Base-by-base conservation (phyloP, 148 eudicot species). In the Fagopyrum homotropicum region DNA sequence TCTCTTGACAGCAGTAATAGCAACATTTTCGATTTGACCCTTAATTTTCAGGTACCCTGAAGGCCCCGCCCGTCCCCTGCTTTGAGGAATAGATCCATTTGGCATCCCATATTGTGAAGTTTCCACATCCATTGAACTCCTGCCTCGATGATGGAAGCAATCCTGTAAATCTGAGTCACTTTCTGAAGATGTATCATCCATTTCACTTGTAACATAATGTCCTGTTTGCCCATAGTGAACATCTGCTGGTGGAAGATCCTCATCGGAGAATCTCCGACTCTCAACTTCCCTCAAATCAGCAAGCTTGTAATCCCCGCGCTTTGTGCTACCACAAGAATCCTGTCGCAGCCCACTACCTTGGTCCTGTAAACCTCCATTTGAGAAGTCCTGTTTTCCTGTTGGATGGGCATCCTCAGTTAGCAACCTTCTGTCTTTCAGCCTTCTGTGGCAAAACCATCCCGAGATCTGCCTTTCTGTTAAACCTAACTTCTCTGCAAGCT, bases 301-400 rank as follows among this genome's bases (percentile, higher is more conserved):
- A 77, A 84, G 81, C 79, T 60, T 86, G 57, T 85, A 75, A 75
- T 89, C 90, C 55, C 88, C 93, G 85, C 83, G 97, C 80, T 89
- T 92, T 77, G 97, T 95, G 86, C 97, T 95, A 74, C 97, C 93
- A 85, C 97, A 92, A 22, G 98, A 95, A 86, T 95, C 98, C 85
- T 92, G 97, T 83, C 83, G 82, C 56, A 78, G 85, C 48, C 96
- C 97, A 80, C 97, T 94, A 72, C 86, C 96, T 78, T 80, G 96
- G 61, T 94, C 98, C 80, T 92, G 98, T 83, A 90, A 74, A 77
- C 85, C 83, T 56, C 86, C 90, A 72, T 93, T 89, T 60, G 96
- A 94, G 22, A 89, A 81, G 50, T 95, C 96, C 79, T 85, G 98
- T 79, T 77, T 92, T 57, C 89, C 92, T 81, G 80, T 82, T 80